A percentile compares a stretch with the other conserved stretches of the same genome.
phyloP scores from a whole-genome alignment of 257 asterid genomes.

The Fraxinus anomala region DNA sequence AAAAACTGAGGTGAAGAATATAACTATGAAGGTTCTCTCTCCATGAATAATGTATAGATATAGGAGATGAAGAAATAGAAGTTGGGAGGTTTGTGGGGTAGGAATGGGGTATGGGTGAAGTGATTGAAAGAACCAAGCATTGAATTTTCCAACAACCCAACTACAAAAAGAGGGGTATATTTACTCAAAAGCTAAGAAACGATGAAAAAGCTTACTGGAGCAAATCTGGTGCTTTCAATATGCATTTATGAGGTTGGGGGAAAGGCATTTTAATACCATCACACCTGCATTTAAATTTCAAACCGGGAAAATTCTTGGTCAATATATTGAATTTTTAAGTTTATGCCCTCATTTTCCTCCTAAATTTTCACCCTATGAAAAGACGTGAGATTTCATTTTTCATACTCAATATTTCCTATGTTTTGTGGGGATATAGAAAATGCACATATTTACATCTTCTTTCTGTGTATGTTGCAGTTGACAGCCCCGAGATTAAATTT shows the following conservation, averaged over 20 bases:
- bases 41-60: constrained; percentile 11
- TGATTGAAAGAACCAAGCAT: constrained; percentile 40
- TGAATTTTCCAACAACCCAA: constrained; percentile 67
- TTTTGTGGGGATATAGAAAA: not conserved
- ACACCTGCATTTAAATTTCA: constrained; percentile 58
- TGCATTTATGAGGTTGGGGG: constrained; percentile 83
- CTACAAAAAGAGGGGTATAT: constrained; percentile 61
- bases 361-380: not conserved
- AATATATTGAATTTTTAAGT: not conserved
- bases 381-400: not conserved
- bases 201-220: constrained; percentile 46
- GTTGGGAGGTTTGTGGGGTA: constrained; percentile 1
- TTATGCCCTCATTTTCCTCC: not conserved
- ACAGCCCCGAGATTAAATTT: too few species aligned
- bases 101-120: constrained; percentile 20
- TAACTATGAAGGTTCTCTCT: constrained; percentile 19
- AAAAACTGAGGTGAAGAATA: constrained; percentile 21
- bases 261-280: constrained; percentile 50
- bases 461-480: not conserved
- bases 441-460: not conserved
- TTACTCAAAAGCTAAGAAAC: constrained; percentile 44
- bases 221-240: constrained; percentile 70
- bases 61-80: constrained; percentile 14
- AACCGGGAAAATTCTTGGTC: constrained; percentile 27
- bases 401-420: not conserved